These are phyloP conservation scores for Plasmodium coatneyi DNA, from an alignment of 169 alveolate genomes.

Conservation along the genomic window DNA sequence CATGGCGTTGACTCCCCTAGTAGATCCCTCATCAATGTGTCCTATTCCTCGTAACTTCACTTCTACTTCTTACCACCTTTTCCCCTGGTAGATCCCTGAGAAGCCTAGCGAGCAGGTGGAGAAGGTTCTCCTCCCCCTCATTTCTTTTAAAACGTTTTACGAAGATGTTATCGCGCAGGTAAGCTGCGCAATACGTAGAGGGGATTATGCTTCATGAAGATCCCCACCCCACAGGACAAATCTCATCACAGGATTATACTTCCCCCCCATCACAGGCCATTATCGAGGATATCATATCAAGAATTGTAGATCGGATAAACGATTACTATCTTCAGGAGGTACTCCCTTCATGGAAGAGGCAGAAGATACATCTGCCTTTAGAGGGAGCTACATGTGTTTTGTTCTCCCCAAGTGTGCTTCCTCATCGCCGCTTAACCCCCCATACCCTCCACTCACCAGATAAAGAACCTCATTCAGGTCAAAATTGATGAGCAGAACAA, in stretches of 20 bases:
- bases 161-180: conserved; percentile 38
- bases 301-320: conserved; percentile 48
- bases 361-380: neutral
- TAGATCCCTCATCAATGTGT: neutral
- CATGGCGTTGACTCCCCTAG: neutral
- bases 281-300: conserved; percentile 53
- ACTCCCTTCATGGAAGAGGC: too few species aligned
- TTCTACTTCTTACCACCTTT: neutral
- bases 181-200: neutral
- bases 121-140: conserved; percentile 48
- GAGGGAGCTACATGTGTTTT: neutral
- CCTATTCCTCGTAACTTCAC: neutral
- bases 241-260: neutral
- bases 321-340: conserved; percentile 62
- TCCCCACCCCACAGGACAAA: neutral
- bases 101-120: conserved; percentile 74
- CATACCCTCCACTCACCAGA: neutral
- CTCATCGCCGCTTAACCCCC: neutral
- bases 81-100: conserved; percentile 9
- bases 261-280: neutral
- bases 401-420: neutral
- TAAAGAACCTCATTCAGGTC: conserved; percentile 28
- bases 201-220: neutral
- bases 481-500: conserved; percentile 60
- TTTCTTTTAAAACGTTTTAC: conserved; percentile 53